Evolutionary conservation across 1,284 basidiomycete genomes (phyloP).

Genomic region (Leccinum griseonigrum): DNA sequence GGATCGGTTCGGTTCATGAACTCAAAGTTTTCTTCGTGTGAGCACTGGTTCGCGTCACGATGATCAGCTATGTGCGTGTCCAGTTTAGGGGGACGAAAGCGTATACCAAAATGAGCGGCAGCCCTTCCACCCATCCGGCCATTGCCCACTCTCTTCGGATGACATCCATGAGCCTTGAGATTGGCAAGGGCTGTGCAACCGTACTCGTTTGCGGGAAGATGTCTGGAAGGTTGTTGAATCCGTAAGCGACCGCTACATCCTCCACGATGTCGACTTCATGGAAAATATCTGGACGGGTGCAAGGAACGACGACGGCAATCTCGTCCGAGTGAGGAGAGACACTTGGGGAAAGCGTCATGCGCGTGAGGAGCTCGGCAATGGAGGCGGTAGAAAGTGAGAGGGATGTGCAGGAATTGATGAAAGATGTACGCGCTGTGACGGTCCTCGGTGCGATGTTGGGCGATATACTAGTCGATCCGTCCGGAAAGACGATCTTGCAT

Average conservation of each 20-base stretch:
- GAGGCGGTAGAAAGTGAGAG: constrained; percentile 64
- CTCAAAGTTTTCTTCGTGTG: constrained; percentile 96
- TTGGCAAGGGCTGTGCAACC: constrained; percentile 87
- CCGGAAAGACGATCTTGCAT: constrained; percentile 76
- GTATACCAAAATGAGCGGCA: constrained; percentile 88
- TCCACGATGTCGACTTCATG: constrained; percentile 99
- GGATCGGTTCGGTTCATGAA: constrained; percentile 89
- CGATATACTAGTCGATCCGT: constrained; percentile 75
- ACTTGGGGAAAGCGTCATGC: constrained; percentile 70
- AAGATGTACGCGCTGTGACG: constrained; percentile 80
- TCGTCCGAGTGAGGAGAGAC: constrained; percentile 51
- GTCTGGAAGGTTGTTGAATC: constrained; percentile 94
- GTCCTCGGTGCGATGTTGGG: constrained; percentile 78
- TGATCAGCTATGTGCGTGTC: not conserved
- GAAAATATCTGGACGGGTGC: constrained; percentile 94
- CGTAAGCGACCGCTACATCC: constrained; percentile 96
- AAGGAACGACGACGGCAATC: constrained; percentile 77
- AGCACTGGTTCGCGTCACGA: constrained; percentile 60
- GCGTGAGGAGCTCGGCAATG: constrained; percentile 64
- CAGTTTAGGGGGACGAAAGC: not conserved
- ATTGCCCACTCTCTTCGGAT: constrained; percentile 90
- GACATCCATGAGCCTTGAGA: constrained; percentile 91
- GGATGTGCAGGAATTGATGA: constrained; percentile 95
- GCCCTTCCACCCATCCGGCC: constrained; percentile 93
- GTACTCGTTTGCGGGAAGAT: constrained; percentile 95